Base-by-base conservation (phyloP, 495 filamentous ascomycete species). In the Usnea hakonensis region DNA sequence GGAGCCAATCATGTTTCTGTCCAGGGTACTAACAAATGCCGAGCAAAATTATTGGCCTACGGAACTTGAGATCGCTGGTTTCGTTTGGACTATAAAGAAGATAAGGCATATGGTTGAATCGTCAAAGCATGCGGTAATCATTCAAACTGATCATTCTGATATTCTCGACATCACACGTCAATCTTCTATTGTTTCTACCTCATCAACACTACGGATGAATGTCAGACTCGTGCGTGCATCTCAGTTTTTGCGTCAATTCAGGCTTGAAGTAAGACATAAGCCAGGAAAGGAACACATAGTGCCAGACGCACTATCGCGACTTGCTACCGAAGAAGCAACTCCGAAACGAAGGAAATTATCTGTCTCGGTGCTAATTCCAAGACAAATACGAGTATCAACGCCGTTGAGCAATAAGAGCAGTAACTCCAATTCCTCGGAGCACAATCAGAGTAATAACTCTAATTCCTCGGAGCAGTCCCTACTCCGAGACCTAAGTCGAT, bases 31-130 rank as follows among this genome's bases (percentile, higher is more conserved):
- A 13, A 48, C 21, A 1, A 1, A 7, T 21, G 57, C 40, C 3
- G 57, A 67, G 21, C 13, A 21, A 0, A 61, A 57, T 2, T 67
- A 67, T 8, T 67, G 57, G 57, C 40, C 58, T 0, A 67, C 50
- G 0, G 65, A 67, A 26, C 6, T 67, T 0, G 58, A 67, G 35
- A 30, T 66, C 1, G 50, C 64, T 2, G 59, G 63, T 1, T 19
- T 67, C 8, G 44, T 67, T 0, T 67, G 46, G 33, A 4, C 17
- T 0, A 35, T 66, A 0, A 26, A 60, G 33, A 66, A 66, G 11
- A 21, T 37, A 0, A 6, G 41, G 2, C 37, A 56, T 17, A 3
- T 65, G 1, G 8, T 65, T 0, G 35, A 61, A 16, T 53, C 38
- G 19, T 14, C 30, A 5, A 32, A 17, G 3, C 21, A 61, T 16